Conservation (phyloP, 2,329 filamentous ascomycete genomes). For the Rutstroemia sydowiana region DNA sequence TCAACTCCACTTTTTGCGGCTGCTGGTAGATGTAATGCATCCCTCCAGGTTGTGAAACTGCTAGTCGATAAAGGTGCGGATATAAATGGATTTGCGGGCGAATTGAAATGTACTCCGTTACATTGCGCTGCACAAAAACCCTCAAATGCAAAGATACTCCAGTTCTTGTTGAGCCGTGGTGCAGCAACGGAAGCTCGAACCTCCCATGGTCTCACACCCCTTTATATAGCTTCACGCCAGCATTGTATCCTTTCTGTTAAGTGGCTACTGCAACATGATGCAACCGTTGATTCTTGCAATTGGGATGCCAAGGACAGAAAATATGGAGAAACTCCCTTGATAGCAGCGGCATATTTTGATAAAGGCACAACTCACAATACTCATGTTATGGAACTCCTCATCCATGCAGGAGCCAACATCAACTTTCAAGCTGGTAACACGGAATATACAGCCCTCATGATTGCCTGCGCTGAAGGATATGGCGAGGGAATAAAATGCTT, state of each 20-base stretch:
- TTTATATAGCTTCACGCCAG: slow-evolving; percentile 8
- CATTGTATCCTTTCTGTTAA: slow-evolving; percentile 7
- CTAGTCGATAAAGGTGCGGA: slow-evolving; percentile 4
- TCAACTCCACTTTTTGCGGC: slow-evolving; percentile 6
- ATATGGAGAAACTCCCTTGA: slow-evolving; percentile 8
- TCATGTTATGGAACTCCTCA: slow-evolving; percentile 5
- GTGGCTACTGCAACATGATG: neutral
- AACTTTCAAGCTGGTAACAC: slow-evolving; percentile 1
- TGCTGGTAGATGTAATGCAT: neutral
- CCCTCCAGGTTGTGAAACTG: slow-evolving; percentile 2
- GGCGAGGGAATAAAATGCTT: slow-evolving; percentile 6
- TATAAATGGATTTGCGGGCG: neutral
- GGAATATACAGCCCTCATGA: slow-evolving; percentile 7
- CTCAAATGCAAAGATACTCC: neutral
- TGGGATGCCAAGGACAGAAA: slow-evolving; percentile 9
- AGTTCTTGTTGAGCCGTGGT: slow-evolving; percentile 4
- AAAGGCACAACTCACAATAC: slow-evolving; percentile 7
- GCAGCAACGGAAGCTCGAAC: slow-evolving; percentile 6
- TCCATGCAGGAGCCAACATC: slow-evolving; percentile 7
- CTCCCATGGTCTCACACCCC: slow-evolving; percentile 5
- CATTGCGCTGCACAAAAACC: slow-evolving; percentile 5
- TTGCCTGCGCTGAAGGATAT: slow-evolving; percentile 4
- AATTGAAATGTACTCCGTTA: slow-evolving; percentile 4
- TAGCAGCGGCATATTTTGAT: slow-evolving; percentile 8
- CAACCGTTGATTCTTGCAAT: slow-evolving; percentile 2